Base-by-base conservation (phyloP, 805 yeast genomes). In the Scheffersomyces stipitis region DNA sequence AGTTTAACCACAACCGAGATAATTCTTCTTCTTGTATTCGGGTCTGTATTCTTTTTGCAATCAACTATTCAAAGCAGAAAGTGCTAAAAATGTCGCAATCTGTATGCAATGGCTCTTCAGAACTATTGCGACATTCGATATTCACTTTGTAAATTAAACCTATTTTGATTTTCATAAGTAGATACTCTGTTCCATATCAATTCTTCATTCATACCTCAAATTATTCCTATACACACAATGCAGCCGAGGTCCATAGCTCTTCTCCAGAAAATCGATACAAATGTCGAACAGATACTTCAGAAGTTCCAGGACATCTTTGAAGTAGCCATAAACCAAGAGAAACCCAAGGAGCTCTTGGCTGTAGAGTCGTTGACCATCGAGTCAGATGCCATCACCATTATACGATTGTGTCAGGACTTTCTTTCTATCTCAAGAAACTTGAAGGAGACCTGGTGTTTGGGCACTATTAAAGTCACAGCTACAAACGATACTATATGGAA, bases 281-380 rank as follows among this genome's bases (percentile, higher is more conserved):
- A 71, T 36, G 66, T 76, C 13, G 80, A 75, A 44, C 72, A 71
- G 40, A 58, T 78, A 27, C 64, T 77, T 20, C 72, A 68, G 37
- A 75, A 76, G 48, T 73, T 75, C 37, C 77, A 73, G 49, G 79
- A 75, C 37, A 72, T 76, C 20, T 61, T 77, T 32, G 78, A 75
- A 38, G 66, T 75, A 2, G 66, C 78, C 12, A 56, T 66, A 26
- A 59, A 64, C 20, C 60, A 60, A 36, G 71, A 63, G 37, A 69
- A 69, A 40, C 58, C 72, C 12, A 59, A 60, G 30, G 75, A 69
- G 40, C 45, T 64, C 16, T 45, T 68, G 24, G 73, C 81, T 0
- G 73, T 76, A n/a, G 82, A 78, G 44, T 69, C 78, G 23, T 57
- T 78, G 14, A 78, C 78, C 13, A 73, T 78, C 17, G 81, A 78